phyloP scores from a whole-genome alignment of 2,329 filamentous ascomycete species.

The Nectriaceae sp. region DNA sequence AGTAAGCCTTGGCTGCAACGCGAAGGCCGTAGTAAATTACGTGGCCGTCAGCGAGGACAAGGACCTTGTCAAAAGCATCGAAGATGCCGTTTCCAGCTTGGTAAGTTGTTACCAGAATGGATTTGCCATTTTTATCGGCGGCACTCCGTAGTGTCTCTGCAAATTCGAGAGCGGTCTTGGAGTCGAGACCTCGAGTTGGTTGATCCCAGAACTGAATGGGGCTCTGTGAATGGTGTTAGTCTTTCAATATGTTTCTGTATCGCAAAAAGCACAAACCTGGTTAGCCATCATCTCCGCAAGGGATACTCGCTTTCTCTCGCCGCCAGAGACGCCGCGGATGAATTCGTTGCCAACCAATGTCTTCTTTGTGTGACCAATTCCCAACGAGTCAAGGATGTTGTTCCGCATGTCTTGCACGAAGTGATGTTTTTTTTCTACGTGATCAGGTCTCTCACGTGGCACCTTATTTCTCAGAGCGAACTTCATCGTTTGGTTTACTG shows the following conservation, averaged over 20 bases:
- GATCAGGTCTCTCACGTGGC: conserved; percentile 55
- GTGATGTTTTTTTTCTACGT: conserved; percentile 25
- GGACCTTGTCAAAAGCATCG: conserved; percentile 69
- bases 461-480: conserved; percentile 65
- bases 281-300: conserved; percentile 64
- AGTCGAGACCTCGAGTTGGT: conserved; percentile 67
- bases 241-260: background rate
- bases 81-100: conserved; percentile 66
- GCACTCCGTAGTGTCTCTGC: conserved; percentile 60
- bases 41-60: conserved; percentile 67
- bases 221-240: conserved; percentile 21
- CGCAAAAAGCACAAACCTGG: conserved; percentile 30
- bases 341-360: conserved; percentile 66
- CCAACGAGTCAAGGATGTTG: conserved; percentile 55
- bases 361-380: conserved; percentile 63
- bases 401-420: conserved; percentile 35
- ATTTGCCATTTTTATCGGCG: conserved; percentile 65
- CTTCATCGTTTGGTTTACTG: conserved; percentile 62
- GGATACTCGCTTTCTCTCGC: conserved; percentile 69
- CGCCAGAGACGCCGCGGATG: conserved; percentile 59
- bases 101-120: conserved; percentile 68
- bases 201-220: conserved; percentile 71
- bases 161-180: conserved; percentile 71
- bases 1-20: conserved; percentile 64
- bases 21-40: conserved; percentile 68